These are phyloP conservation scores for Cordyceps cateniannulata DNA, from an alignment of 2,329 filamentous ascomycete species.

Conservation along the genomic window DNA sequence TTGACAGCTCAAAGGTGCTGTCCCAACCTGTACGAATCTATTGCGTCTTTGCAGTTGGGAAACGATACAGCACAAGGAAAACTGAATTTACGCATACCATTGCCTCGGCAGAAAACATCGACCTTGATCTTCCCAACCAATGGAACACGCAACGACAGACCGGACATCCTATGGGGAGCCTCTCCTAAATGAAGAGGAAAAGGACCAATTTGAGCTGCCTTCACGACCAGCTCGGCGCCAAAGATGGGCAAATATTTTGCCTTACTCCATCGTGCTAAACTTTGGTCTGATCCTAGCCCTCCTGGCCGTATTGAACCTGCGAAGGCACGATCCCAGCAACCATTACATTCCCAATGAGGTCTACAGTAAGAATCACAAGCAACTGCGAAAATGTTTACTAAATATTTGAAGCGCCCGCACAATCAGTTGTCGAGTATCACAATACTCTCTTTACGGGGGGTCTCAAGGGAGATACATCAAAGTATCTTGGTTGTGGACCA, in stretches of 20 bases:
- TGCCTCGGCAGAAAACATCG: not conserved
- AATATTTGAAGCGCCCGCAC: conserved; percentile 35
- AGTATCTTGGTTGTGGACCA: conserved; percentile 46
- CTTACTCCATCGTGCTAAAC: conserved; percentile 10
- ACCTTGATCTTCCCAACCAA: not conserved
- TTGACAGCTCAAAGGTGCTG: not conserved
- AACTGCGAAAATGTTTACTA: not conserved
- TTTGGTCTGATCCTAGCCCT: not conserved
- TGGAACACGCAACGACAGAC: not conserved
- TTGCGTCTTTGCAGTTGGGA: no score
- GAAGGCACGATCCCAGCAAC: not conserved
- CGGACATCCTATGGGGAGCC: conserved; percentile 9
- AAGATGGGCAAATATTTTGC: conserved; percentile 10
- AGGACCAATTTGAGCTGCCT: not conserved
- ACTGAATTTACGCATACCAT: no score
- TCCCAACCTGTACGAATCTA: no score
- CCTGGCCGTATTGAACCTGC: not conserved
- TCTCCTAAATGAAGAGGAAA: conserved; percentile 8
- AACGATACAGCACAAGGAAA: no score
- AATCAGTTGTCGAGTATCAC: conserved; percentile 41
- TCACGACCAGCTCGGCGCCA: not conserved
- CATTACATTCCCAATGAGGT: conserved; percentile 14
- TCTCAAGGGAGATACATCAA: conserved; percentile 36
- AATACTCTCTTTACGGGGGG: conserved; percentile 41
- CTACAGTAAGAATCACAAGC: conserved; percentile 27